These are phyloP conservation scores for Pisolithus orientalis DNA, from an alignment of 768 basidiomycete species.

Conservation along the genomic window DNA sequence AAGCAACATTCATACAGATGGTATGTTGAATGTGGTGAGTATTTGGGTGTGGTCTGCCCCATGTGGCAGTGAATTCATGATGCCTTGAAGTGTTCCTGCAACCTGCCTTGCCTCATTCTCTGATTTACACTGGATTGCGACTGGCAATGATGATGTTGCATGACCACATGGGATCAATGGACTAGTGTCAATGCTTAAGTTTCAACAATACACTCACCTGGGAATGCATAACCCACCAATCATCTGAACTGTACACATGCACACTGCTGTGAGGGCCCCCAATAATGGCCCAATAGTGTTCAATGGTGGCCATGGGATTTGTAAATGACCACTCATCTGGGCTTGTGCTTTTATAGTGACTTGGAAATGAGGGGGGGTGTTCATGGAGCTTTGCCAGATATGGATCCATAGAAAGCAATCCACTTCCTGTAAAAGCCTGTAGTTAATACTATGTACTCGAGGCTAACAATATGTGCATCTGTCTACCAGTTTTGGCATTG, in stretches of 20 bases:
- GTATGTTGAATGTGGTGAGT: background rate
- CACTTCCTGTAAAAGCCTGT: too few species aligned
- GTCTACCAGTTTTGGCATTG: too few species aligned
- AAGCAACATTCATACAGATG: background rate
- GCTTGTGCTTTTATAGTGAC: background rate
- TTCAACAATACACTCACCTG: background rate
- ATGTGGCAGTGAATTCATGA: background rate
- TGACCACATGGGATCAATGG: background rate
- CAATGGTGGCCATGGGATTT: background rate
- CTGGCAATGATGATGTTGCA: background rate
- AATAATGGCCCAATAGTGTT: background rate
- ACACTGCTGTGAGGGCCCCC: background rate
- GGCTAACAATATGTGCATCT: too few species aligned
- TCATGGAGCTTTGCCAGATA: too few species aligned
- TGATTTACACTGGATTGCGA: conserved; percentile 1
- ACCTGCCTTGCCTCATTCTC: background rate
- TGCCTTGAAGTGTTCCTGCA: background rate
- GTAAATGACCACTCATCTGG: background rate
- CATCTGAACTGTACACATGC: background rate
- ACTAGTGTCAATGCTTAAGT: background rate
- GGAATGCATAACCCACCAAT: background rate
- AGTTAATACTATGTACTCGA: too few species aligned
- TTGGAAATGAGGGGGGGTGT: too few species aligned
- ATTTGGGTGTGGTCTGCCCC: background rate
- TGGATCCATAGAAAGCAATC: too few species aligned